Base-by-base conservation (phyloP, 495 filamentous ascomycete genomes). In the Penicillium maclennaniae region DNA sequence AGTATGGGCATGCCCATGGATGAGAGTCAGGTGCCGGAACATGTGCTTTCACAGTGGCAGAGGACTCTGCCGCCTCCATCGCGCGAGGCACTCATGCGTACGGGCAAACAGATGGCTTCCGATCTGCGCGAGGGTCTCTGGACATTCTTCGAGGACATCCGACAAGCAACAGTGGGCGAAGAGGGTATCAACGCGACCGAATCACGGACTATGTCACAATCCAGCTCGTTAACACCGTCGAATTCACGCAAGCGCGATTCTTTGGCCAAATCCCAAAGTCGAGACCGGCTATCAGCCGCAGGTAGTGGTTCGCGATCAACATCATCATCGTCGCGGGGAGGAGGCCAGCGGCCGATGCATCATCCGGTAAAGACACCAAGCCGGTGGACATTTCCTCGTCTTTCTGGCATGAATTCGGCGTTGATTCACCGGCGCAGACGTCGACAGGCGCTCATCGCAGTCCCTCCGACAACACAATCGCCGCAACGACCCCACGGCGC, bases 101-200 rank as follows among this genome's bases (percentile, higher is more conserved):
- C 85, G 1, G 83, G 86, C 43, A 91, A 91, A 62, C 89, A 95
- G 65, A 88, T 97, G 67, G 92, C 93, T 3, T 87, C 87, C 8
- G 93, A 95, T 67, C 81, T 98, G 60, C 85, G 85, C 55, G 83
- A 91, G 38, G 93, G 93, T 0, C 73, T 97, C n/a, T 93, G 89
- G 89, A 96, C 90, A 14, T 98, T 97, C 67, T 80, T 97, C 54
- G 93, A 97, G 63, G 93, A 97, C 68, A 79, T 98, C 23, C 79
- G 91, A 56, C 93, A 98, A 71, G 93, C 90, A 14, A 95, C 93
- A 3, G 89, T 97, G 12, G 93, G 92, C 37, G 93, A 97, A 27
- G 93, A 97, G 69, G 88, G 82, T 10, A 83, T 90, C 51, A 83
- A 76, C 48, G 84, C 80, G 37, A 78, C 74, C 16, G 73, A 72